phyloP scores from a whole-genome alignment of 306 rosid genomes.

The Quercus cerris region DNA sequence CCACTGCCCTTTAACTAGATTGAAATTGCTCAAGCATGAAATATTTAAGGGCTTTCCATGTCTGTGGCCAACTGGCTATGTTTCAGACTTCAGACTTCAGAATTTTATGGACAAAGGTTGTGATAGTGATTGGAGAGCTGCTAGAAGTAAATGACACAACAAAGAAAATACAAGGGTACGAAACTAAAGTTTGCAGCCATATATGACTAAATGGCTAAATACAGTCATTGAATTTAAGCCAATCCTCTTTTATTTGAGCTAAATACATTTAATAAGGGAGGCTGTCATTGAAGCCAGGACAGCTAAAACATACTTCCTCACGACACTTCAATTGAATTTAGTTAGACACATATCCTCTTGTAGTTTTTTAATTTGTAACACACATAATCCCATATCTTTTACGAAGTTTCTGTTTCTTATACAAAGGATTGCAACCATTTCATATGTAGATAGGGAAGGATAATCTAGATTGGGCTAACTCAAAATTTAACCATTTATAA shows the following conservation, averaged over 20 bases:
- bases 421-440: constrained; percentile 1
- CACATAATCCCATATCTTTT: no score
- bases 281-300: constrained; percentile 21
- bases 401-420: constrained; percentile 13
- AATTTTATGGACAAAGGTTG: not conserved
- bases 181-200: not conserved
- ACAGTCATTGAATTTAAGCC: constrained; percentile 8
- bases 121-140: constrained; percentile 19
- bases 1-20: no score
- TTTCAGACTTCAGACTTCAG: not conserved
- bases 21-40: no score
- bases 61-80: not conserved
- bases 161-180: constrained; percentile 8
- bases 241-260: not conserved
- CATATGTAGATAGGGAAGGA: not conserved
- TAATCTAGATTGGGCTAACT: not conserved
- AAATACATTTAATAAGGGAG: not conserved
- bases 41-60: no score
- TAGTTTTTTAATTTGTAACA: no score
- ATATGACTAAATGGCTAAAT: not conserved
- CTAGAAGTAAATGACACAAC: constrained; percentile 30
- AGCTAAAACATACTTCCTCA: constrained; percentile 19
- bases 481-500: not conserved
- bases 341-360: not conserved
- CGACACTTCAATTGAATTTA: constrained; percentile 3